A percentile compares a stretch with the other conserved stretches of the same genome.
Conservation (phyloP, 2,329 filamentous ascomycete genomes). For the Ascochyta viciae-villosae region DNA sequence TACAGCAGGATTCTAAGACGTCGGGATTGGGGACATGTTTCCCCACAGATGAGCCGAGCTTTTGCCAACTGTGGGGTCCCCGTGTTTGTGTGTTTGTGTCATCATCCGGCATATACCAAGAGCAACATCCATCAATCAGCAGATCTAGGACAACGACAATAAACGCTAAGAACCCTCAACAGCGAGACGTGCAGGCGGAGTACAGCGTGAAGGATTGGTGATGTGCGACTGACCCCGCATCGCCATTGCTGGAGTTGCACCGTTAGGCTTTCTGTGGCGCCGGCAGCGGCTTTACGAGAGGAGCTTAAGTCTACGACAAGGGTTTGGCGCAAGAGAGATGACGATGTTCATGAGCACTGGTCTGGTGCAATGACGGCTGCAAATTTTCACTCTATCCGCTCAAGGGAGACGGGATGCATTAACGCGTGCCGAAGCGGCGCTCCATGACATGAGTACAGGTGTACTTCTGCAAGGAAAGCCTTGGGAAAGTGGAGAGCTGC, state of each 20-base stretch:
- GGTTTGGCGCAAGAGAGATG: slow-evolving; percentile 30
- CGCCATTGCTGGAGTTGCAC: slow-evolving; percentile 20
- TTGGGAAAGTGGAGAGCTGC: slow-evolving; percentile 15
- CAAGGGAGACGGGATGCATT: slow-evolving; percentile 19
- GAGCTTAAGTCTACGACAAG: slow-evolving; percentile 40
- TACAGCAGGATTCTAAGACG: slow-evolving; percentile 14
- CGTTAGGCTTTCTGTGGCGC: slow-evolving; percentile 24
- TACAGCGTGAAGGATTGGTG: slow-evolving; percentile 25
- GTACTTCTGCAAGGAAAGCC: slow-evolving; percentile 13
- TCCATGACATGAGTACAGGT: slow-evolving; percentile 4
- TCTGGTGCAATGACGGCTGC: slow-evolving; percentile 14
- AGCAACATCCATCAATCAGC: slow-evolving; percentile 19
- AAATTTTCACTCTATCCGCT: slow-evolving; percentile 8
- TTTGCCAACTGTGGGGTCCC: slow-evolving; percentile 23
- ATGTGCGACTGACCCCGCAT: slow-evolving; percentile 39
- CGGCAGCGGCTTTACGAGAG: slow-evolving; percentile 35
- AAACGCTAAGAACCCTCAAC: slow-evolving; percentile 15
- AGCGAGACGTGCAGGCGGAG: slow-evolving; percentile 17
- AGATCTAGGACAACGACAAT: slow-evolving; percentile 6
- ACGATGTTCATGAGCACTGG: slow-evolving; percentile 29
- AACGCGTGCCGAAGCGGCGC: slow-evolving; percentile 4
- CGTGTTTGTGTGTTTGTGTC: slow-evolving; percentile 1
- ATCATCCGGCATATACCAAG: slow-evolving; percentile 13
- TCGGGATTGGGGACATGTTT: slow-evolving; percentile 4
- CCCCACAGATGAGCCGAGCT: slow-evolving; percentile 27